phyloP scores from a whole-genome alignment of 768 basidiomycete genomes.

The Termitomyces sp. region DNA sequence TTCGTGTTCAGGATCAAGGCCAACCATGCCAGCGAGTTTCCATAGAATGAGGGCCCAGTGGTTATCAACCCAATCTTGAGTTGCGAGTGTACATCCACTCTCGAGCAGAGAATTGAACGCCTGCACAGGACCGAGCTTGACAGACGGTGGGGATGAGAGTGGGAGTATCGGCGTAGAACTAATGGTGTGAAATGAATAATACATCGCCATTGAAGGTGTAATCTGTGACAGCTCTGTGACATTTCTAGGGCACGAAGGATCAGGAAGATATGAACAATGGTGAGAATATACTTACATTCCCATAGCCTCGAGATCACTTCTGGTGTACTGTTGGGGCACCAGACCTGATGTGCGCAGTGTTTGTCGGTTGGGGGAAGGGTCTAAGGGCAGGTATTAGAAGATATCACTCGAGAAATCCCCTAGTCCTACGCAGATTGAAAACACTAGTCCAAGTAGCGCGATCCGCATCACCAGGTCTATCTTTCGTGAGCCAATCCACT shows the following conservation, averaged over 20 bases:
- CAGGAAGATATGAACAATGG: conserved; percentile 2
- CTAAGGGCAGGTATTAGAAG: conserved; percentile 16
- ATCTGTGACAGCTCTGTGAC: conserved; percentile 49
- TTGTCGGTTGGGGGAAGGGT: conserved; percentile 32
- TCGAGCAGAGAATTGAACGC: conserved; percentile 53
- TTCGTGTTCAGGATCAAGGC: conserved; percentile 64
- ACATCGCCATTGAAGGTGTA: conserved; percentile 49
- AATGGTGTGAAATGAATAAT: conserved; percentile 54
- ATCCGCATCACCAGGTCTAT: conserved; percentile 9
- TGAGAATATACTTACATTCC: conserved; percentile 43
- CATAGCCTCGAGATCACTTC: conserved; percentile 41
- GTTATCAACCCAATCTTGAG: conserved; percentile 83
- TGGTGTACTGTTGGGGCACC: conserved; percentile 42
- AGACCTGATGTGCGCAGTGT: conserved; percentile 48
- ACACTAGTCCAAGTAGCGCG: conserved; percentile 17
- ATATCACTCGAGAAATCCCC: neutral
- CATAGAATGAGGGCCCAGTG: conserved; percentile 90
- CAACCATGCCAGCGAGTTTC: conserved; percentile 88
- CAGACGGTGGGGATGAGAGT: conserved; percentile 14
- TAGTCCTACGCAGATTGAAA: conserved; percentile 43
- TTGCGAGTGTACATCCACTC: conserved; percentile 65
- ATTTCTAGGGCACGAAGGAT: conserved; percentile 34
- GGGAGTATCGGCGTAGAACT: conserved; percentile 24
- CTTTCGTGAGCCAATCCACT: conserved; percentile 9
- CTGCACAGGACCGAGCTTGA: conserved; percentile 43